phyloP scores from a whole-genome alignment of 306 rosid genomes.

The Prunus salicina region DNA sequence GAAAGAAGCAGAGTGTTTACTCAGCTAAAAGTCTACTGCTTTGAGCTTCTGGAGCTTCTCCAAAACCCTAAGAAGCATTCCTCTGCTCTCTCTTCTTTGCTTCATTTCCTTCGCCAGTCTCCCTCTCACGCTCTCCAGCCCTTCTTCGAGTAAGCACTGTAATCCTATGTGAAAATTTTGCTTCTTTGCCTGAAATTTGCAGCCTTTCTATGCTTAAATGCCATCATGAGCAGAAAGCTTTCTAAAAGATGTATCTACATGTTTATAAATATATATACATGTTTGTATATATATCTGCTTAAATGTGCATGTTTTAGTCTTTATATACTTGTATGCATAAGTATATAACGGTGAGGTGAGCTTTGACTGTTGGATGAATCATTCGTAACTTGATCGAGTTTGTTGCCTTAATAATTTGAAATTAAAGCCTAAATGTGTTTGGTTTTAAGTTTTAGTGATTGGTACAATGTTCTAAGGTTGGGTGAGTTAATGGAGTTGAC shows the following conservation, averaged over 20 bases:
- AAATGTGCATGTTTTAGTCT: too few species aligned
- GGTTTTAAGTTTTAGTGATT: neutral
- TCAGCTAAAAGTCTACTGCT: conserved; percentile 51
- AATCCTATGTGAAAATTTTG: neutral
- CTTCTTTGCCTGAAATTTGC: neutral
- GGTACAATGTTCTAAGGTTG: neutral
- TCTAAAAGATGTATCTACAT: neutral
- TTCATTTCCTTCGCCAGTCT: conserved; percentile 51
- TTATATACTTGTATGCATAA: neutral
- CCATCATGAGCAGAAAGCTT: neutral
- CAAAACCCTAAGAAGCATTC: conserved; percentile 53
- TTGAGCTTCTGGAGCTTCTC: conserved; percentile 70
- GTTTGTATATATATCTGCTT: neutral
- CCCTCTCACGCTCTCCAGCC: conserved; percentile 57
- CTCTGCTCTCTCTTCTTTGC: conserved; percentile 48
- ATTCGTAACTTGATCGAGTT: neutral
- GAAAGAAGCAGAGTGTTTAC: conserved; percentile 42
- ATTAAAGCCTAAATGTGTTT: neutral
- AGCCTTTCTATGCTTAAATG: neutral
- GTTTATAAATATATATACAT: neutral
- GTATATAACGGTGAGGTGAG: neutral
- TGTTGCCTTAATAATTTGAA: neutral
- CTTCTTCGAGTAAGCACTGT: conserved; percentile 62
- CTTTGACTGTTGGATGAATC: neutral
- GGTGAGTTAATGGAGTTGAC: neutral